phyloP scores from a whole-genome alignment of 768 basidiomycete genomes.

The Boletus barrowsii region DNA sequence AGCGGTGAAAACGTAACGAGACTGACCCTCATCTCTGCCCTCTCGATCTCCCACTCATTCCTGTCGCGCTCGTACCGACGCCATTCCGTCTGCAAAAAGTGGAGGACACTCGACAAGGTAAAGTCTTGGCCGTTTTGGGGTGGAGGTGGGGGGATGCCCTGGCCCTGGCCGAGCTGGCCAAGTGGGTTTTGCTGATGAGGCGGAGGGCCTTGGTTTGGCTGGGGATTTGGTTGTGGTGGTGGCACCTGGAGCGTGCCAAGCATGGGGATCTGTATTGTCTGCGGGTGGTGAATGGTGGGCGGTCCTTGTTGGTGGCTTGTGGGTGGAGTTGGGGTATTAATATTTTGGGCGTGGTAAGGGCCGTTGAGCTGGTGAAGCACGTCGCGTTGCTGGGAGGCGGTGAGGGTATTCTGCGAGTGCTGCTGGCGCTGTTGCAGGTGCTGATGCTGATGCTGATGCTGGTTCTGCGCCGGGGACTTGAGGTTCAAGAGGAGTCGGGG shows the following conservation, averaged over 20 bases:
- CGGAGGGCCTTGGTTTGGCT: slow-evolving; percentile 37
- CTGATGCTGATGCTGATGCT: slow-evolving; percentile 6
- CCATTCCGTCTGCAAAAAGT: slow-evolving; percentile 99
- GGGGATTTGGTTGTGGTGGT: slow-evolving; percentile 45
- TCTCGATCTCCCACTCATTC: slow-evolving; percentile 99
- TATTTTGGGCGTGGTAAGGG: slow-evolving; percentile 29
- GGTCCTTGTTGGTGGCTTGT: slow-evolving; percentile 22
- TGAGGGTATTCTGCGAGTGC: slow-evolving; percentile 28
- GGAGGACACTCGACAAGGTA: slow-evolving; percentile 90
- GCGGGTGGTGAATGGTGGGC: slow-evolving; percentile 37
- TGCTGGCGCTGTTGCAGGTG: slow-evolving; percentile 24
- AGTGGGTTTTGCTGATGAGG: slow-evolving; percentile 57
- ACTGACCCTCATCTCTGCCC: slow-evolving; percentile 97
- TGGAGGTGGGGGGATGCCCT: slow-evolving; percentile 66
- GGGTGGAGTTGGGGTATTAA: neutral
- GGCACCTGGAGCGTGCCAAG: slow-evolving; percentile 67
- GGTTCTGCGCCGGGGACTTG: slow-evolving; percentile 26
- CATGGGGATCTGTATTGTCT: slow-evolving; percentile 61
- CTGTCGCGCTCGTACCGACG: slow-evolving; percentile 95
- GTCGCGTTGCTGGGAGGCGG: slow-evolving; percentile 26
- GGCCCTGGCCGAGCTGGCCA: slow-evolving; percentile 52
- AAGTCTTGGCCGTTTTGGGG: slow-evolving; percentile 90
- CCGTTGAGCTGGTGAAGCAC: slow-evolving; percentile 28
- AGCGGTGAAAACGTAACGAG: slow-evolving; percentile 7
- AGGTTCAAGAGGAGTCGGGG: slow-evolving; percentile 34